A percentile compares a stretch with the other conserved stretches of the same genome.
phyloP scores from a whole-genome alignment of 202 grass and related monocot genomes.

The Elaeis oleifera region DNA sequence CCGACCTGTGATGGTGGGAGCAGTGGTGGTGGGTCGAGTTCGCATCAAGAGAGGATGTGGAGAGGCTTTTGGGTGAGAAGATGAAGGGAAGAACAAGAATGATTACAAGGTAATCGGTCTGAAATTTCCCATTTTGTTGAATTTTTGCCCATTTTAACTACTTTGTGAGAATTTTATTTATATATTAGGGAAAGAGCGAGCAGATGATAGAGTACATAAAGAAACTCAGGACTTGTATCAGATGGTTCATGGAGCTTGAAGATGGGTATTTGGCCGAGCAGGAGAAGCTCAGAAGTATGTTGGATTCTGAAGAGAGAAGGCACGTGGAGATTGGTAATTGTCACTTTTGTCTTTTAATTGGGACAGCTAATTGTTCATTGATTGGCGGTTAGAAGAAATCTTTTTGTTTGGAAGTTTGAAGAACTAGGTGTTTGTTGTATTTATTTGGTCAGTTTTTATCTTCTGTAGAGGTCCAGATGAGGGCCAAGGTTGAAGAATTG shows the following conservation, averaged over 20 bases:
- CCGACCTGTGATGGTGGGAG: slow-evolving; percentile 13
- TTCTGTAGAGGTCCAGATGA: slow-evolving; percentile 48
- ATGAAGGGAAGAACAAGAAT: slow-evolving; percentile 70
- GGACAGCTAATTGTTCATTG: background rate
- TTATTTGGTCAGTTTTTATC: background rate
- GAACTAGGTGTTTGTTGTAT: background rate
- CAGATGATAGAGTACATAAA: slow-evolving; percentile 88
- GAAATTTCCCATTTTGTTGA: too few species aligned
- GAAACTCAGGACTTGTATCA: slow-evolving; percentile 61
- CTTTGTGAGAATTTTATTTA: too few species aligned
- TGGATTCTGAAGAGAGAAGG: slow-evolving; percentile 42
- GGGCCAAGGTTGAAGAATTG: slow-evolving; percentile 37
- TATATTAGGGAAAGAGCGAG: slow-evolving; percentile 53
- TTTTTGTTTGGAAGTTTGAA: background rate
- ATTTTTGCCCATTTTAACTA: too few species aligned
- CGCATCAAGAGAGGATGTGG: slow-evolving; percentile 60
- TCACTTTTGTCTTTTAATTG: background rate
- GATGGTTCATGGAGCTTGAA: slow-evolving; percentile 57
- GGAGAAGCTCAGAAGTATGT: slow-evolving; percentile 42
- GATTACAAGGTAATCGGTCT: slow-evolving; percentile 54
- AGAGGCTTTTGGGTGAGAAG: slow-evolving; percentile 70
- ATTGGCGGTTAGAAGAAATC: background rate
- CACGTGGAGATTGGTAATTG: slow-evolving; percentile 59
- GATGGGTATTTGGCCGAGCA: slow-evolving; percentile 64
- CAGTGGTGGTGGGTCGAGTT: slow-evolving; percentile 38